phyloP scores from a whole-genome alignment of 257 asterid species.

The Forsythia viridissima region DNA sequence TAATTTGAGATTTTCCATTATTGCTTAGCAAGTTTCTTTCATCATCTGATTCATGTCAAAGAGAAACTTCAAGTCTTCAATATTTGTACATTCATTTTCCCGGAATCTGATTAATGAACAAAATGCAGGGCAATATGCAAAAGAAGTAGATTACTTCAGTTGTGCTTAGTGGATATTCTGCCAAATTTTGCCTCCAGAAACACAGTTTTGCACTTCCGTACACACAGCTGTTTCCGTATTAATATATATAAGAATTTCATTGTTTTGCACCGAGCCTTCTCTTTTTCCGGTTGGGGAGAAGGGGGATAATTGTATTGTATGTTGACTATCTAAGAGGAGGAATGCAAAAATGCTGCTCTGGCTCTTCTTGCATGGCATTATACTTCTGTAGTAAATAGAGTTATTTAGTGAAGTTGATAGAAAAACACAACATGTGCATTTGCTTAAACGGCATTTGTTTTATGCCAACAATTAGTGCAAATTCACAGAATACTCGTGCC shows the following conservation, averaged over 20 bases:
- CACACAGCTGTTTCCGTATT: not conserved
- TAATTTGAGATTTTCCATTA: not conserved
- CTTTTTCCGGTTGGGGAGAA: not conserved
- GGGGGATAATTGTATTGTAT: not conserved
- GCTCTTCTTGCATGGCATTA: not conserved
- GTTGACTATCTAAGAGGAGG: not conserved
- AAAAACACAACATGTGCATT: not conserved
- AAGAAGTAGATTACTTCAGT: not conserved
- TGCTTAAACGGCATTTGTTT: not conserved
- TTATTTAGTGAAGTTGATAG: not conserved
- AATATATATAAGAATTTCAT: not conserved
- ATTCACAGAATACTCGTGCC: not conserved
- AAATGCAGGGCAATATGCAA: not conserved
- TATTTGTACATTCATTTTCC: not conserved
- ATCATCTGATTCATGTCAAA: not conserved
- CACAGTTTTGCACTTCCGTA: not conserved
- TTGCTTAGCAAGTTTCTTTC: not conserved
- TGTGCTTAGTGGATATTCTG: not conserved
- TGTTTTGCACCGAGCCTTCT: not conserved
- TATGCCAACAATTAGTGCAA: not conserved
- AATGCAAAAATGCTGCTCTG: not conserved
- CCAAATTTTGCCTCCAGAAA: not conserved
- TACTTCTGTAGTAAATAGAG: not conserved
- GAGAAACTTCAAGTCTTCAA: not conserved
- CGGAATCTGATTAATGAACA: not conserved